Base-by-base conservation (phyloP, 2,329 filamentous ascomycete genomes). In the Xylariaceae sp. region DNA sequence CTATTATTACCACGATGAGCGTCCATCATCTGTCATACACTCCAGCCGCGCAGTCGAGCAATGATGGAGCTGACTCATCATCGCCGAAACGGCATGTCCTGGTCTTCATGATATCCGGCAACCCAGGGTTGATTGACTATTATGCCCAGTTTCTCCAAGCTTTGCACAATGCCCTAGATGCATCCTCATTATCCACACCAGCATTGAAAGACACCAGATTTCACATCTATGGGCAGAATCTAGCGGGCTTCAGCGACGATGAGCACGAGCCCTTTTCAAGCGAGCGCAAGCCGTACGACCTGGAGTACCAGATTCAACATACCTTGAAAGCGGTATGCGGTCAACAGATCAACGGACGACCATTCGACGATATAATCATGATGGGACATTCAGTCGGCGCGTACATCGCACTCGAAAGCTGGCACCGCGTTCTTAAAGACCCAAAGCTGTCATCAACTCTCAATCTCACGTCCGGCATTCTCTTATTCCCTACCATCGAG, bases 401-500 rank as follows among this genome's bases (percentile, higher is more conserved):
- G 8, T 91, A 86, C 61, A 83, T 91, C 17, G 69, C 77, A 3
- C 77, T 89, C 52, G 85, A 90, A 61, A 67, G 86, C 22, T 76
- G 87, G 38, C 71, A 81, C 49, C 71, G 79, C 8, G 75, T 82
- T 50, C 67, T 73, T 27, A 68, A 68, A 29, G 54, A 67, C 32
- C 58, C 62, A 0, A 48, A 53, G 11, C 45, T 58, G 11, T 62
- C 62, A 1, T 64, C 67, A n/a, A 59, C 65, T 37, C 59, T 75
- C n/a, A 62, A 59, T 10, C 66, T 81, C 19, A 62, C 61, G 27
- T 68, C 73, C 22, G 85, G 76, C 1, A 71, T 89, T 34, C 70
- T 90, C 45, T 72, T 91, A 16, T 89, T 89, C 61, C 85, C 86
- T 1, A 88, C 86, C 1, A 75, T 91, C 29, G 75, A 82, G n/a